phyloP scores from a whole-genome alignment of 2,329 filamentous ascomycete species.

The Trichoderma koningii region DNA sequence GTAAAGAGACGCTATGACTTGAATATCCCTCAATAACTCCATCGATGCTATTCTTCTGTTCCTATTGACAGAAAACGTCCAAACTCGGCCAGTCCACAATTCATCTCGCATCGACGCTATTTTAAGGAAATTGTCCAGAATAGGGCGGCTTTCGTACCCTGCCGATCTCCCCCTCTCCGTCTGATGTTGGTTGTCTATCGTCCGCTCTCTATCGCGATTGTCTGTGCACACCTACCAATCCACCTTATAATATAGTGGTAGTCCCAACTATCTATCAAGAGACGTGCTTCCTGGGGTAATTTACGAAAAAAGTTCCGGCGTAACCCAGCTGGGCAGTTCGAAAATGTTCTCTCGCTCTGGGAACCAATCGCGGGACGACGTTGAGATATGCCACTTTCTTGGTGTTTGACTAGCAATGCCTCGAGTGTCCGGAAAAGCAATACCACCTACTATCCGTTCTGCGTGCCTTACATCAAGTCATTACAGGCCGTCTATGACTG shows the following conservation, averaged over 20 bases:
- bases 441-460: too few species aligned
- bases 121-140: not conserved
- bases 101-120: constrained; percentile 12
- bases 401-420: too few species aligned
- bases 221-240: not conserved
- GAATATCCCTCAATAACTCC: too few species aligned
- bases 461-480: too few species aligned
- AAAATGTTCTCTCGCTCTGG: not conserved
- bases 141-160: not conserved
- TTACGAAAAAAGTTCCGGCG: not conserved
- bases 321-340: constrained; percentile 12
- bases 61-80: too few species aligned
- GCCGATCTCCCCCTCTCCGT: constrained; percentile 5
- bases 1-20: too few species aligned
- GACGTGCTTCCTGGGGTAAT: not conserved
- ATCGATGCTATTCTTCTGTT: too few species aligned
- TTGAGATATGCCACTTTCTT: not conserved
- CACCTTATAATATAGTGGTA: not conserved
- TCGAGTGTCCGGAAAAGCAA: not conserved
- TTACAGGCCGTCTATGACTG: not conserved
- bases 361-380: not conserved
- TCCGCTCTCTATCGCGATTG: not conserved
- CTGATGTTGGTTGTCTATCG: too few species aligned
- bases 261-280: not conserved
- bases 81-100: not conserved